phyloP scores from a whole-genome alignment of 441 rosid species.

The Theobroma grandiflorum region DNA sequence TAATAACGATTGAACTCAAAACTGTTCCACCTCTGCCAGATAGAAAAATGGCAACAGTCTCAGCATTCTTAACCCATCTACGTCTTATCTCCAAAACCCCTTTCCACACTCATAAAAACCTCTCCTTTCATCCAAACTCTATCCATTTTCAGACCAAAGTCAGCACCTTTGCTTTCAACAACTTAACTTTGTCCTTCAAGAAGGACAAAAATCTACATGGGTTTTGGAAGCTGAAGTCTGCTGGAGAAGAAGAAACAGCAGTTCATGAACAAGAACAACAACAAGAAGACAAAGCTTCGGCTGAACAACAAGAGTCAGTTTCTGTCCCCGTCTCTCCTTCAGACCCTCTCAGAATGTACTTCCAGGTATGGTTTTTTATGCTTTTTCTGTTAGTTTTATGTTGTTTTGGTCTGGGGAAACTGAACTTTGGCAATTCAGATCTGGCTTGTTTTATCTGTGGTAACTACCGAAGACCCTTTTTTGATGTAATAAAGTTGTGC shows the following conservation, averaged over 20 bases:
- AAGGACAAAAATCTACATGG: slow-evolving; percentile 26
- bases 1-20: background rate
- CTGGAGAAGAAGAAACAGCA: slow-evolving; percentile 55
- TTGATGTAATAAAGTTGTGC: background rate
- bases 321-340: slow-evolving; percentile 91
- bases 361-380: slow-evolving; percentile 54
- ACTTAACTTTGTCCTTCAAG: slow-evolving; percentile 22
- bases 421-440: background rate
- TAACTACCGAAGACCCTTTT: background rate
- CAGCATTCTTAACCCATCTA: slow-evolving; percentile 49
- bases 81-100: slow-evolving; percentile 36
- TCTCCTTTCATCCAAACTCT: slow-evolving; percentile 32
- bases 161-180: slow-evolving; percentile 31
- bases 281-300: slow-evolving; percentile 28
- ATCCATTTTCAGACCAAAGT: slow-evolving; percentile 42
- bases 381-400: background rate
- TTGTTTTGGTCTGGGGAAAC: background rate
- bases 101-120: slow-evolving; percentile 23
- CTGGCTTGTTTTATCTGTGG: background rate
- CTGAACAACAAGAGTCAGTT: slow-evolving; percentile 61
- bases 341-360: slow-evolving; percentile 86
- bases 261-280: slow-evolving; percentile 42
- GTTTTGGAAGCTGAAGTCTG: slow-evolving; percentile 47
- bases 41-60: slow-evolving; percentile 55
- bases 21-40: no score